Base-by-base conservation (phyloP, 768 basidiomycete genomes). In the Macrolepiota fuliginosa region DNA sequence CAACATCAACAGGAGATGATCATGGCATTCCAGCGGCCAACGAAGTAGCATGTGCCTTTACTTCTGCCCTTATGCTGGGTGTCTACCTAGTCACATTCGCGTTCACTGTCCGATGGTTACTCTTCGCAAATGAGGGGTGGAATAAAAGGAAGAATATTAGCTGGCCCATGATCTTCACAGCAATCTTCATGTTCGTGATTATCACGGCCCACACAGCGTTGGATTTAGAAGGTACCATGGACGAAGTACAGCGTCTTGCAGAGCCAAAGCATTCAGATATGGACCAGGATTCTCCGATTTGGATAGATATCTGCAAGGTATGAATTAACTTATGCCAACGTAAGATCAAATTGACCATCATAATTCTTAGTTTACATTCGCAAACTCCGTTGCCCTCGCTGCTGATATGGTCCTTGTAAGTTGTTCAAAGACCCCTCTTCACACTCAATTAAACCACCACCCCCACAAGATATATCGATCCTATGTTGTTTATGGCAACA, bases 51-150 rank as follows among this genome's bases (percentile, higher is more conserved):
- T 49, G 17, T 13, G 47, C 22, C 24, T 58, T 58, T n/a, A 39
- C 47, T 25, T 35, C 46, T 25, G 57, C 57, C 25, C 47, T 58
- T 11, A 35, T 35, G 4, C 24, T 50, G 22, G 57, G 57, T 17
- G 5, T 58, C 7, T 58, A 58, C 47, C 22, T 58, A 11, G n/a
- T 22, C 35, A 58, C 47, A 9, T 24, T 58, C 17, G 49, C 19
- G 1, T 58, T 58, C 32, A 58, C 57, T 1, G 36, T 58, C 15
- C 57, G 57, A 25, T 58, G 57, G 57, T 29, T 58, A 17, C 47
- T 58, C 4, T 58, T 58, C 17, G 39, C 57, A 32, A 47, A 58
- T 39, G 57, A 58, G 24, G 57, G 57, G 11, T 58, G 57, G 57
- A 58, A 36, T 5, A 35, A 29, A 35, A 50, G 57, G 17, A 58